Evolutionary conservation across 345 rosid genomes (phyloP).

Genomic region (Lepidium didymum): DNA sequence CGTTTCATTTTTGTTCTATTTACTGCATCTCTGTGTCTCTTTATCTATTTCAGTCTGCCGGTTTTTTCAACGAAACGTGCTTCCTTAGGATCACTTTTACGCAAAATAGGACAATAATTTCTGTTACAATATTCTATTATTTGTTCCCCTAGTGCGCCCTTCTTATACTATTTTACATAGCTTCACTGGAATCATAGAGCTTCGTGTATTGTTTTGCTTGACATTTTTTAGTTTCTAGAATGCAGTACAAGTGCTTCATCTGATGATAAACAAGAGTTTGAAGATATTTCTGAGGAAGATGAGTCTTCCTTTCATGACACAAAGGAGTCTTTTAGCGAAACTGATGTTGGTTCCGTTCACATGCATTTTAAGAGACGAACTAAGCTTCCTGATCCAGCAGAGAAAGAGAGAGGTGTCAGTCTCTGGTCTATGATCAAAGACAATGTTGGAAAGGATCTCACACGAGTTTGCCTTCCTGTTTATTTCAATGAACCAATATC

Average conservation of each 20-base stretch:
- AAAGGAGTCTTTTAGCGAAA: constrained; percentile 56
- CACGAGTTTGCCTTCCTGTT: constrained; percentile 97
- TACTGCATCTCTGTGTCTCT: neutral
- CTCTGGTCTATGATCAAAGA: constrained; percentile 99
- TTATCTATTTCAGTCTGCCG: neutral
- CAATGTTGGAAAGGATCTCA: constrained; percentile 96
- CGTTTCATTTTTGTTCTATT: neutral
- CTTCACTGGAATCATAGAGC: neutral
- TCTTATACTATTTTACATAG: neutral
- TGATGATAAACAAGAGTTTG: constrained; percentile 87
- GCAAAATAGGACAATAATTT: neutral
- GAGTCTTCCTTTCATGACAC: constrained; percentile 68
- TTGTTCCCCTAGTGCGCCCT: neutral
- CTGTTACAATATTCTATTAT: neutral
- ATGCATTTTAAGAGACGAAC: constrained; percentile 55
- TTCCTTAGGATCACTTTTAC: neutral
- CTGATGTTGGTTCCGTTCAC: constrained; percentile 32
- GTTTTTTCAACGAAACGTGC: neutral
- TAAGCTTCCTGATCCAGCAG: constrained; percentile 89
- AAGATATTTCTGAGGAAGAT: constrained; percentile 75
- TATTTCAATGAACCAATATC: constrained; percentile 98
- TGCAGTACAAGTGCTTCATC: constrained; percentile 96
- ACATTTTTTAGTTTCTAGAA: constrained; percentile 50
- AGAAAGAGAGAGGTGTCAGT: constrained; percentile 94
- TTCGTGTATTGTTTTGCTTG: constrained; percentile 19